Base-by-base conservation (phyloP, 176 grass and related monocot genomes). In the Phoenix dactylifera region DNA sequence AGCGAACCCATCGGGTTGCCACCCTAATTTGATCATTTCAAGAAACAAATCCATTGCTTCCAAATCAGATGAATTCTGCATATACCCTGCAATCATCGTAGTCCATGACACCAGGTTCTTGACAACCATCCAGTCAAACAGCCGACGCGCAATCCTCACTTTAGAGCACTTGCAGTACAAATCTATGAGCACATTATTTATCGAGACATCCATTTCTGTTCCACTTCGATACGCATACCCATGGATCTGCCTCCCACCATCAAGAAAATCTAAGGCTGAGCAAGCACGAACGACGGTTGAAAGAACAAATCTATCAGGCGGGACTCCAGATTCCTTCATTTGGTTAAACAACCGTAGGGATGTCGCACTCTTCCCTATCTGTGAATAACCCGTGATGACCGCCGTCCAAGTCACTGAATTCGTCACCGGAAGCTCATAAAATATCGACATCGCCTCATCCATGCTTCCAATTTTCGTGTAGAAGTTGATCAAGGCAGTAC, bases 91-190 rank as follows among this genome's bases (percentile, higher is more conserved):
- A 32, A 95, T 83, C 78, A 89, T 82, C n/a, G 89, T 83, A 28
- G 85, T 95, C 89, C 89, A 95, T 29, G 85, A 80, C 24, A 95
- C 89, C 69, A 89, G 69, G 57, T 95, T 80, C 30, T 24, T 59
- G 60, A 59, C 66, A 54, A 25, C 59, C 73, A 80, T 83, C 23
- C 2, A 62, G 67, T 89, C 70, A 75, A 95, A 89, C 24, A 89
- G 74, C 61, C 39, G 83, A 4, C 64, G 82, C 35, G 89, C 89
- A 72, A 67, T 30, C 35, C n/a, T 74, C 19, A 85, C 18, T 76
- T 70, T 62, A 50, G 22, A 55, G 59, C 89, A 95, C 67, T 95
- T 89, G 70, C 64, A 89, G 22, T 95, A 89, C 1, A 89, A 26
- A 80, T 85, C 85, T 53, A 86, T 78, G 5, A 85, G 75, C 10